Percentiles rank a stretch among this genome's conserved stretches.
Conservation (phyloP, 805 yeast species). For the Sugiyamaella americana region DNA sequence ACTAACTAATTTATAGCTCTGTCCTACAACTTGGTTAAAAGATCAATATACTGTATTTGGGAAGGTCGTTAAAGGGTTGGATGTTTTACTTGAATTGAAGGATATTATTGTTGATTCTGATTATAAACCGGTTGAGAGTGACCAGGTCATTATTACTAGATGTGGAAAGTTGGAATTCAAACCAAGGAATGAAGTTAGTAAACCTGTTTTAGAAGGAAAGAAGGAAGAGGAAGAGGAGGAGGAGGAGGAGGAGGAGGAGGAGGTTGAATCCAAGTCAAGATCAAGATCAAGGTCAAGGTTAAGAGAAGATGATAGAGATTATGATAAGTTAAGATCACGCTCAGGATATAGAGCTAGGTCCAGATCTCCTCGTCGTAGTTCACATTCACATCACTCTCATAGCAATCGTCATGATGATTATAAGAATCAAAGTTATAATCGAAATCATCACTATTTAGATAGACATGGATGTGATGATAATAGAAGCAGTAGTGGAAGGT, state of each 20-base stretch:
- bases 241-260: neutral
- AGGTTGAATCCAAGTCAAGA: neutral
- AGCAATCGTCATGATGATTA: neutral
- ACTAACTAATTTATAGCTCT: slow-evolving; percentile 9
- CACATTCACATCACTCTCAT: neutral
- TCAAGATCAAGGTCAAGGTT: neutral
- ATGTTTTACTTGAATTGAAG: slow-evolving; percentile 11
- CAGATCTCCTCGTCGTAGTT: neutral
- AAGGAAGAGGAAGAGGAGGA: neutral
- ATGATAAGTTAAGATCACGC: neutral
- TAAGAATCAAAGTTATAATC: neutral
- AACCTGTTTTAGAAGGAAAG: neutral
- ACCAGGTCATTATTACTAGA: slow-evolving; percentile 18
- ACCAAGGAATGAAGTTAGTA: neutral
- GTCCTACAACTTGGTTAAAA: slow-evolving; percentile 19
- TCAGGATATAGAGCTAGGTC: neutral
- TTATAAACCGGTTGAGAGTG: slow-evolving; percentile 18
- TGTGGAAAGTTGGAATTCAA: slow-evolving; percentile 16
- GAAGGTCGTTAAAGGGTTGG: slow-evolving; percentile 17
- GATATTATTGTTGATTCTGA: slow-evolving; percentile 17
- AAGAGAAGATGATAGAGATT: neutral
- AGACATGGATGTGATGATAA: neutral
- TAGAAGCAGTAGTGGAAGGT: neutral
- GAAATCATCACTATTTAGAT: neutral
- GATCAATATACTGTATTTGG: slow-evolving; percentile 16